These are phyloP conservation scores for Olyra latifolia DNA, from an alignment of 176 grass and related monocot species.

Conservation along the genomic window DNA sequence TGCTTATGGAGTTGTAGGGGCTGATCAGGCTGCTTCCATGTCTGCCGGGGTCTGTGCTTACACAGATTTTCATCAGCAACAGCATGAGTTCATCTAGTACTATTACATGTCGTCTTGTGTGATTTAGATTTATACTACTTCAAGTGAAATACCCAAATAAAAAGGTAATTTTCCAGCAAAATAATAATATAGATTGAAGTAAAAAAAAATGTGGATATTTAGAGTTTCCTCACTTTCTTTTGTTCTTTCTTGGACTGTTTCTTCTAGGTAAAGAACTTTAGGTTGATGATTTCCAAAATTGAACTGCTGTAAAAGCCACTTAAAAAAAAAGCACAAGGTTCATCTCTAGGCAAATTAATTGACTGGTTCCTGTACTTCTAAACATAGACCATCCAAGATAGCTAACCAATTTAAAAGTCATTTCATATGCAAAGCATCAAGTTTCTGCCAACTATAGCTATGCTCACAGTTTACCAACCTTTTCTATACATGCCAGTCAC, in stretches of 20 bases:
- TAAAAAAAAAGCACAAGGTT: neutral
- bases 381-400: neutral
- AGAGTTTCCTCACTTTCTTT: neutral
- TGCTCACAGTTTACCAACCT: neutral
- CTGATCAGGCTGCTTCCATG: constrained; percentile 37
- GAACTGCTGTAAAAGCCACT: neutral
- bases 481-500: neutral
- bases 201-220: neutral
- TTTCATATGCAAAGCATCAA: neutral
- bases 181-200: neutral
- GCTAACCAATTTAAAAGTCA: neutral
- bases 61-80: constrained; percentile 54
- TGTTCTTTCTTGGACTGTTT: neutral
- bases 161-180: neutral
- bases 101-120: neutral
- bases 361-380: neutral
- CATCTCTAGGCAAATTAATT: constrained; percentile 1
- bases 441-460: neutral
- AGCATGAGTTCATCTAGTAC: constrained; percentile 78
- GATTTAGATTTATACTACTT: constrained; percentile 13
- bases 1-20: constrained; percentile 29
- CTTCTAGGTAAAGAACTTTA: constrained; percentile 17
- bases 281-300: constrained; percentile 6
- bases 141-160: neutral
- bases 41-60: constrained; percentile 44